A percentile compares a stretch with the other conserved stretches of the same genome.
Evolutionary conservation across 805 yeast genomes (phyloP).

Genomic region (Candida lessepsii): DNA sequence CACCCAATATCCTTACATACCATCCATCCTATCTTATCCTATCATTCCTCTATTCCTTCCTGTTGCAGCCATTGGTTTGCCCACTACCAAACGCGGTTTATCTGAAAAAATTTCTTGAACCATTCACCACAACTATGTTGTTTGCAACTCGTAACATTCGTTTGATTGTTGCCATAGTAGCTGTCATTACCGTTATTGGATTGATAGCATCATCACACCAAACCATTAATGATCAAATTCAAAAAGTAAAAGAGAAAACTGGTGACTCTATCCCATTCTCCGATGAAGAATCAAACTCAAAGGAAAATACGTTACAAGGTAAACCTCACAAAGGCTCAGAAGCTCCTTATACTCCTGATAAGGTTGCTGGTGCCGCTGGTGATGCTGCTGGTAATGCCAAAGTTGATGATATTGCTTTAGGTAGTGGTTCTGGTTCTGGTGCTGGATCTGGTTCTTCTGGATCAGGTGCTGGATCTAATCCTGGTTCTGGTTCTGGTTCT

Average conservation of each 20-base stretch:
- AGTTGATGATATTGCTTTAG: not conserved
- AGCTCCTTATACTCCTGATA: constrained; percentile 32
- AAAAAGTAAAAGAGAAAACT: constrained; percentile 26
- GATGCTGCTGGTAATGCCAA: not conserved
- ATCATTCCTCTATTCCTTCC: not conserved
- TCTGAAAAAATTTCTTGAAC: constrained; percentile 3
- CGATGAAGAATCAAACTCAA: constrained; percentile 18
- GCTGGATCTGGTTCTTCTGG: not conserved
- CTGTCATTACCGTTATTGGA: constrained; percentile 48
- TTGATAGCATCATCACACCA: constrained; percentile 48
- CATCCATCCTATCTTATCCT: no score
- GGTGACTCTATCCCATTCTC: constrained; percentile 23
- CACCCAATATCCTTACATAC: no score
- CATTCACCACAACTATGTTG: constrained; percentile 18
- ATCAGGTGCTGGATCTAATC: not conserved
- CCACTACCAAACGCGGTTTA: not conserved
- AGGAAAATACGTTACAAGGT: constrained; percentile 30
- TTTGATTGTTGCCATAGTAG: constrained; percentile 49
- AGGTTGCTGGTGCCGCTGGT: constrained; percentile 8
- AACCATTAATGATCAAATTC: constrained; percentile 31
- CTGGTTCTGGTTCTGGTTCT: no score
- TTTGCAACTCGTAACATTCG: constrained; percentile 51
- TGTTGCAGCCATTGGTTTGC: not conserved
- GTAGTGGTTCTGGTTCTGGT: not conserved
- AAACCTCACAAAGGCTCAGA: constrained; percentile 33